Conservation (phyloP, 2,329 filamentous ascomycete genomes). For the Acrocalymma vagum region DNA sequence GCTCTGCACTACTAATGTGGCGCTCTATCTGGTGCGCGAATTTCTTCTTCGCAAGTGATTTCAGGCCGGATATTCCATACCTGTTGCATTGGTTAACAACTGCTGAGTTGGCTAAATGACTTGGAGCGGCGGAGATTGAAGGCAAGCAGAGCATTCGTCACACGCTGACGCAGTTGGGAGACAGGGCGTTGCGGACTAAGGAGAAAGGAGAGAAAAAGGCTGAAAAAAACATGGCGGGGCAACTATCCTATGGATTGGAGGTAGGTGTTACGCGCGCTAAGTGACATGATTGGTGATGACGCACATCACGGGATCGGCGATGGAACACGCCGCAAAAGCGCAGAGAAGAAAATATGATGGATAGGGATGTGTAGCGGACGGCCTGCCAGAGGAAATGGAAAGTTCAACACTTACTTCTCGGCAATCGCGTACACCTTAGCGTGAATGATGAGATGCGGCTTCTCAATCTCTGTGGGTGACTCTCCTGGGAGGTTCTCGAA, state of each 20-base stretch:
- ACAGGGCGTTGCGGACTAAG: conserved; percentile 25
- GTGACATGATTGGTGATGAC: conserved; percentile 39
- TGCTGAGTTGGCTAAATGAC: conserved; percentile 10
- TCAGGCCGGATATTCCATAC: conserved; percentile 58
- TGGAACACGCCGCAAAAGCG: conserved; percentile 21
- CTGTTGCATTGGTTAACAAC: conserved; percentile 38
- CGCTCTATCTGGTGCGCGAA: conserved; percentile 55
- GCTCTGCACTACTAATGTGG: conserved; percentile 54
- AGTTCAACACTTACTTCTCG: conserved; percentile 59
- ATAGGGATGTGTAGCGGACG: too few relatives aligned
- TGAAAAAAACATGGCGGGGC: conserved; percentile 3
- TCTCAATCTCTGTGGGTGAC: conserved; percentile 47
- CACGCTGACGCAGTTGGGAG: conserved; percentile 29
- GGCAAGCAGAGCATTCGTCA: conserved; percentile 5
- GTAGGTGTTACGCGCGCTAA: conserved; percentile 15
- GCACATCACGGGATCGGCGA: conserved; percentile 37
- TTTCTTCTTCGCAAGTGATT: conserved; percentile 55
- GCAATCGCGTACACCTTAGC: conserved; percentile 59
- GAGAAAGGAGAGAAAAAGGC: conserved; percentile 13
- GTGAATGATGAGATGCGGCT: conserved; percentile 55
- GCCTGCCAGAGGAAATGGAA: too few relatives aligned
- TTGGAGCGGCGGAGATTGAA: conserved; percentile 13
- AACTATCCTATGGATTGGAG: conserved; percentile 15
- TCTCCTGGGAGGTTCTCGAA: conserved; percentile 35
- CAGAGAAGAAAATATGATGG: conserved; percentile 17